Evolutionary conservation across 2,329 filamentous ascomycete genomes (phyloP), one percentile per base, ranked within the genome.

Genomic region (Fusarium sp.): DNA sequence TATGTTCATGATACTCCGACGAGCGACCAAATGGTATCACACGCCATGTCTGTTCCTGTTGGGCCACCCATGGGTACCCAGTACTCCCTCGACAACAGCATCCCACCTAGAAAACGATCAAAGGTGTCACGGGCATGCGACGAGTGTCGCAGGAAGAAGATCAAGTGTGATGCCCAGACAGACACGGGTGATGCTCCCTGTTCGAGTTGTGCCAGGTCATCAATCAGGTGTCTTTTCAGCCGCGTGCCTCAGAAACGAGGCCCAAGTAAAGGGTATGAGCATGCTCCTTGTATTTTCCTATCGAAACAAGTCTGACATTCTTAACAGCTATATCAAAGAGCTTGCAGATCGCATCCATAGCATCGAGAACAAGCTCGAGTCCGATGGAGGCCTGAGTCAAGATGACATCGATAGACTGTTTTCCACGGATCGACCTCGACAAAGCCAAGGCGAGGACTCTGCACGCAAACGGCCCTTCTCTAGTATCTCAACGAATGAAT

Each of bases 91-190:
- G 85, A 86, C 41, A 90, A 91, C 69, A 86, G 85, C 64, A 89
- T 90, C 14, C 88, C 90, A 17, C 91, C 91, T 1, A 85, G 91
- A 69, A 96, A 96, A 79, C 87, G 94, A 64, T 93, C 92, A 9
- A 97, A 97, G 80, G 93, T 96, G 9, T 97, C 94, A 14, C 88
- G 94, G 40, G 94, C 94, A 4, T 97, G 94, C 76, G 94, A 97
- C 78, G 93, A 97, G 78, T 97, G 94, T 78, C 88, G 94, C 45
- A 88, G 94, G 60, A 97, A 97, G 81, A 97, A 95, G 84, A 93
- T 97, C 65, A 93, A 94, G 77, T 97, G 94, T 76, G 94, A 97
- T 81, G 92, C 93, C 7, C 88, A 89, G 66, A 91, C 91, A 12
- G 93, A 97, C 78, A 87, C 87, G 9, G 91, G 90, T 18, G 89